Conservation (phyloP, 1,284 basidiomycete species). For the Pholiota adiposa region DNA sequence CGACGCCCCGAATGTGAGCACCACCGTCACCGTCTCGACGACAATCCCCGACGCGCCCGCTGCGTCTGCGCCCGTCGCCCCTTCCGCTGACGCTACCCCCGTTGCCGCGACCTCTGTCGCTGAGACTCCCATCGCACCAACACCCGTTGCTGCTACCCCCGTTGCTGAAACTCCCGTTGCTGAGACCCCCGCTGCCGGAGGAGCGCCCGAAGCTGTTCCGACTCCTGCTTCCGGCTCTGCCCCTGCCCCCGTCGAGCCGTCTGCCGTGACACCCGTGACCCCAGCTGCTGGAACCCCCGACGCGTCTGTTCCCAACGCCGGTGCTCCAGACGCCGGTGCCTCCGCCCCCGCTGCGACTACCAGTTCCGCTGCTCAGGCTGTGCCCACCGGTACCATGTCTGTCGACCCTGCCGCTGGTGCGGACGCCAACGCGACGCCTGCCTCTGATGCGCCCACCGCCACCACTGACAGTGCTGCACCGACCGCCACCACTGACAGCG, state of each 20-base stretch:
- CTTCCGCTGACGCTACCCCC: conserved; percentile 10
- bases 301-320: conserved; percentile 3
- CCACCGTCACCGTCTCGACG: not conserved
- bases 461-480: conserved; percentile 4
- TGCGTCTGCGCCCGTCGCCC: not conserved
- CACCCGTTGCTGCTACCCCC: not conserved
- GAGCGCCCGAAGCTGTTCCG: not conserved
- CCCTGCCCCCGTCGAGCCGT: not conserved
- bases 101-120: too few relatives aligned
- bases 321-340: not conserved
- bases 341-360: conserved; percentile 7
- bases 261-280: not conserved
- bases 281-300: conserved; percentile 5
- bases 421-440: conserved; percentile 7
- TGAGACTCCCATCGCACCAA: not conserved
- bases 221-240: not conserved
- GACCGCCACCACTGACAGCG: not conserved
- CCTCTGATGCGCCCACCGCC: conserved; percentile 9
- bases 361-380: conserved; percentile 5
- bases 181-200: not conserved
- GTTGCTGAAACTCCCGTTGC: not conserved
- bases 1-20: not conserved
- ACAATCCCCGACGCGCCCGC: conserved; percentile 1
- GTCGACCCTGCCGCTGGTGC: conserved; percentile 2
- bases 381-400: conserved; percentile 3